These are phyloP conservation scores for Solanum hybrid DNA, from an alignment of 305 asterid genomes.

Conservation along the genomic window DNA sequence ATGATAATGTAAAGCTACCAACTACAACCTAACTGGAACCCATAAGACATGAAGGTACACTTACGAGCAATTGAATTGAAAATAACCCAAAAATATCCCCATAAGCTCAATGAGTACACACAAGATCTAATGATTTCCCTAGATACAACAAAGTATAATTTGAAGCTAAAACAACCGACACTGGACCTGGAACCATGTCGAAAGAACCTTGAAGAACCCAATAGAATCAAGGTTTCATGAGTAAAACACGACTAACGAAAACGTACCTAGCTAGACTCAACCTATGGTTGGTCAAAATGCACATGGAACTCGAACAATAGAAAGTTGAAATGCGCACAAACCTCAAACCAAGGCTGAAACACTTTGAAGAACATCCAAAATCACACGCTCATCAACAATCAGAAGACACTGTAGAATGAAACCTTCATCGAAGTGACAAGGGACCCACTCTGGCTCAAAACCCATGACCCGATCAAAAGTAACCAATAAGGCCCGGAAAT, in stretches of 20 bases:
- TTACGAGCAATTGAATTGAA: neutral
- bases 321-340: neutral
- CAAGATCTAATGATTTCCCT: neutral
- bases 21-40: neutral
- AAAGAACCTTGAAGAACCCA: neutral
- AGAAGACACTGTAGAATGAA: neutral
- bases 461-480: neutral
- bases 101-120: neutral
- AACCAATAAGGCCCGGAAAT: neutral
- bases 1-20: neutral
- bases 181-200: neutral
- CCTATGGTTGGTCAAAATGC: neutral
- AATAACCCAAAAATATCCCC: neutral
- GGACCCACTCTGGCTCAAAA: neutral
- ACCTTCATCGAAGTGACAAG: neutral
- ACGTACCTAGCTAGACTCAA: neutral
- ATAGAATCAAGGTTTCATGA: too few species aligned
- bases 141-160: neutral
- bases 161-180: neutral
- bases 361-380: neutral
- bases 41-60: neutral
- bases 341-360: neutral
- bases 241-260: neutral
- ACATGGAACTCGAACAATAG: neutral
- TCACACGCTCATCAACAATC: neutral